Evolutionary conservation across 352 stramenopile genomes (phyloP).

Genomic region (Peronospora farinosa): DNA sequence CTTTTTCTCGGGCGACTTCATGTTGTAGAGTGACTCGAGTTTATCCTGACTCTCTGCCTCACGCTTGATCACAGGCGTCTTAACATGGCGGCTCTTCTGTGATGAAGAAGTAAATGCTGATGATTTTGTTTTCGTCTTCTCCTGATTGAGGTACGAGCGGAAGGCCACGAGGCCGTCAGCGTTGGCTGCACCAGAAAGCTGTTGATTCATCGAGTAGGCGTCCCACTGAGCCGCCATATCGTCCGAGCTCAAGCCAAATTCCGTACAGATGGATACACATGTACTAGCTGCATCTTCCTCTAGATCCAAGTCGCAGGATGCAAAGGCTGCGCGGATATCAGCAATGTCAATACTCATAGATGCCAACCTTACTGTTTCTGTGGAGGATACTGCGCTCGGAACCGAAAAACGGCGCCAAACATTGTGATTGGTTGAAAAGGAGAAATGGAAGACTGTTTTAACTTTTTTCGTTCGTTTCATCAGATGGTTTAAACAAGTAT

Average conservation of each 20-base stretch:
- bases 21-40: constrained; percentile 59
- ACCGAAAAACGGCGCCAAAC: constrained; percentile 32
- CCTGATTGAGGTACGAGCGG: constrained; percentile 60
- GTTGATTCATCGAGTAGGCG: constrained; percentile 83
- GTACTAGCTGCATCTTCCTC: constrained; percentile 53
- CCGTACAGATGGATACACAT: constrained; percentile 62
- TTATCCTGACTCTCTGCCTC: constrained; percentile 49
- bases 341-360: constrained; percentile 51
- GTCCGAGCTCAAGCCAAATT: constrained; percentile 74
- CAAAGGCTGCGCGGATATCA: constrained; percentile 65
- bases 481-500: background rate
- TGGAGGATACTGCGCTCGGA: constrained; percentile 10
- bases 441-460: background rate
- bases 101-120: constrained; percentile 1
- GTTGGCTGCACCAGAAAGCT: constrained; percentile 50
- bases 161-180: constrained; percentile 60
- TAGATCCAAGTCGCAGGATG: constrained; percentile 69
- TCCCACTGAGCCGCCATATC: constrained; percentile 79
- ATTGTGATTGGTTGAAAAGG: constrained; percentile 34
- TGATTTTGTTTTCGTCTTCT: constrained; percentile 40
- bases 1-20: constrained; percentile 73
- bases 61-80: constrained; percentile 69
- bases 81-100: constrained; percentile 49
- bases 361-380: constrained; percentile 12
- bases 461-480: too few relatives aligned